These are phyloP conservation scores for Cladosporium cucumerinum DNA, from an alignment of 2,329 filamentous ascomycete genomes.

Conservation along the genomic window DNA sequence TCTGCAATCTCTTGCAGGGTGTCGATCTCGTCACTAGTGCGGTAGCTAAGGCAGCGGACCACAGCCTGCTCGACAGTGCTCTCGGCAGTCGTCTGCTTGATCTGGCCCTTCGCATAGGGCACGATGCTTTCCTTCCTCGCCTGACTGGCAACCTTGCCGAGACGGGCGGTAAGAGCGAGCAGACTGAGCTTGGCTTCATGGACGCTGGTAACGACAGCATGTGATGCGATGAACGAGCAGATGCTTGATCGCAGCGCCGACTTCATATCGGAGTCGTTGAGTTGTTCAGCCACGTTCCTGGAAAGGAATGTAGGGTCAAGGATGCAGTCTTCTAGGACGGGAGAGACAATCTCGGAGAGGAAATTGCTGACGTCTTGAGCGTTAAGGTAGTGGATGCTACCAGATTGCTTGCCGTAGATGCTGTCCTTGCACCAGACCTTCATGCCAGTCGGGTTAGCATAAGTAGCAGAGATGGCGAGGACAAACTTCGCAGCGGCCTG, in stretches of 20 bases:
- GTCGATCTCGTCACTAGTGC: slow-evolving; percentile 56
- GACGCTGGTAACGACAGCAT: slow-evolving; percentile 66
- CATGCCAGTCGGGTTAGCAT: slow-evolving; percentile 30
- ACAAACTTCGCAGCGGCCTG: slow-evolving; percentile 39
- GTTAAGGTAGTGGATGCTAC: slow-evolving; percentile 54
- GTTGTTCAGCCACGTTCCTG: slow-evolving; percentile 57
- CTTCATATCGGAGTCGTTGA: slow-evolving; percentile 60
- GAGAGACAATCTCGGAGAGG: slow-evolving; percentile 65
- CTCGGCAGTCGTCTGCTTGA: neutral
- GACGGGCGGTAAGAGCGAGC: slow-evolving; percentile 66
- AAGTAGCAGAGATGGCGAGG: neutral
- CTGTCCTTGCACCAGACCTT: slow-evolving; percentile 53
- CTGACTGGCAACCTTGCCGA: slow-evolving; percentile 69
- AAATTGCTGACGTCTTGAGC: slow-evolving; percentile 58
- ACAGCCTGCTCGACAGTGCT: slow-evolving; percentile 49
- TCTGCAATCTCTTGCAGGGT: slow-evolving; percentile 50
- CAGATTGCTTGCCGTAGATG: slow-evolving; percentile 56
- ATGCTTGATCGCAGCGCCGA: slow-evolving; percentile 63
- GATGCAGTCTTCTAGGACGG: slow-evolving; percentile 78
- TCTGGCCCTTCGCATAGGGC: slow-evolving; percentile 6
- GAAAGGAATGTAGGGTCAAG: slow-evolving; percentile 72
- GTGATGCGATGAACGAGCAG: slow-evolving; percentile 69
- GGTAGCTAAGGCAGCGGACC: slow-evolving; percentile 52
- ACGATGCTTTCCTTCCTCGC: slow-evolving; percentile 58
- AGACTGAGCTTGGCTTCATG: slow-evolving; percentile 67